These are phyloP conservation scores for Auricularia sp. DNA, from an alignment of 768 basidiomycete genomes.

Conservation along the genomic window DNA sequence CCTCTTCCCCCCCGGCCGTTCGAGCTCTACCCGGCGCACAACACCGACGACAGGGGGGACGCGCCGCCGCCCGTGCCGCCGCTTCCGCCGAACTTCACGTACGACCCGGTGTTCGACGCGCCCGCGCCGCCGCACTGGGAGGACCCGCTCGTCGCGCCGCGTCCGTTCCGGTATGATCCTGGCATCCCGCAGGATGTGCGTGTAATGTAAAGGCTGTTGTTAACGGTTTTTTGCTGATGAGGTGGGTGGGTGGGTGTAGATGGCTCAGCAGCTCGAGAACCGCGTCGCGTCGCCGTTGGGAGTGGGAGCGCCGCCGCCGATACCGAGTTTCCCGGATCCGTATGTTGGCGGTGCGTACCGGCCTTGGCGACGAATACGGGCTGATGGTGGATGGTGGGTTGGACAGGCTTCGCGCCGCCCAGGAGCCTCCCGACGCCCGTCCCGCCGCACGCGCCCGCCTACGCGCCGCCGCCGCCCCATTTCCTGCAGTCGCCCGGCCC, in stretches of 20 bases:
- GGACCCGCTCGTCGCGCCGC: conserved; percentile 51
- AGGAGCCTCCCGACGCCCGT: conserved; percentile 3
- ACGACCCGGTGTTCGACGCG: background rate
- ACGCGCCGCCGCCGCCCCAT: background rate
- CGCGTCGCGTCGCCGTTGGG: conserved; percentile 9
- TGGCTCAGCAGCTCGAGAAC: conserved; percentile 53
- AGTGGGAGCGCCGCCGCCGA: background rate
- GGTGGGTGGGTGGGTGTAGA: conserved; percentile 38
- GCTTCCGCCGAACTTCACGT: conserved; percentile 30
- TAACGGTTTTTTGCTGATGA: conserved; percentile 14
- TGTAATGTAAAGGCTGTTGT: background rate
- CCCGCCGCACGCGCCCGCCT: background rate
- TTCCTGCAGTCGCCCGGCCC: background rate
- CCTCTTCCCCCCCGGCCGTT: conserved; percentile 1
- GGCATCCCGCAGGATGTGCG: conserved; percentile 49
- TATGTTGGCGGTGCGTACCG: background rate
- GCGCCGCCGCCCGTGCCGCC: conserved; percentile 38
- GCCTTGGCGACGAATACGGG: no score
- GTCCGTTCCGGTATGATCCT: conserved; percentile 53
- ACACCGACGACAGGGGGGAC: background rate
- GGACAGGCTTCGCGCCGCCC: background rate
- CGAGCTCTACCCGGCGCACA: background rate
- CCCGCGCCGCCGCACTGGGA: conserved; percentile 38
- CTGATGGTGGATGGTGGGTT: background rate
- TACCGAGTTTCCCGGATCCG: background rate